Evolutionary conservation across 257 asterid species (phyloP).

Genomic region (Voacanga thouarsii): DNA sequence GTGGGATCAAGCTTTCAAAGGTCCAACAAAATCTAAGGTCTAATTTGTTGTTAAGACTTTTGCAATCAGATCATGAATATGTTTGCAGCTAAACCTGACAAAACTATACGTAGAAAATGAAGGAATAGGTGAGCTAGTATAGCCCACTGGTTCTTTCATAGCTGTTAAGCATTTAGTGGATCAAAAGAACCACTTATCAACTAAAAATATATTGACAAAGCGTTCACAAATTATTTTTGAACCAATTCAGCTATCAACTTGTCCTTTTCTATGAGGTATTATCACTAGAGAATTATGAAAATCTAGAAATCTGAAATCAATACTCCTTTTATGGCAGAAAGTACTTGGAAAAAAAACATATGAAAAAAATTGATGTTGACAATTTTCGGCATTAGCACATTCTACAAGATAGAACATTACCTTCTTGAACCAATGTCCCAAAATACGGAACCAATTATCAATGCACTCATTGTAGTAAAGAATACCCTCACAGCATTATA

Average conservation of each 20-base stretch:
- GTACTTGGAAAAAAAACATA: not conserved
- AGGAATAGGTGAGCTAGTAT: not conserved
- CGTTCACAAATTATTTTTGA: not conserved
- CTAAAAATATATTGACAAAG: not conserved
- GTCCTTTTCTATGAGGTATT: too few relatives aligned
- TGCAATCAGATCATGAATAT: not conserved
- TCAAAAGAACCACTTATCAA: not conserved
- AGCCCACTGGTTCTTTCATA: not conserved
- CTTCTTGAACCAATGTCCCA: slow-evolving; percentile 84
- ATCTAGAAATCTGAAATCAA: not conserved
- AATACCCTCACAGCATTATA: slow-evolving; percentile 74
- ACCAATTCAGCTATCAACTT: not conserved
- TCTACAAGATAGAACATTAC: slow-evolving; percentile 23
- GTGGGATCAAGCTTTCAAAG: not conserved
- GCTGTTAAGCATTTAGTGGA: not conserved
- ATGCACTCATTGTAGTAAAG: slow-evolving; percentile 68
- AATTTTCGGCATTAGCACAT: not conserved
- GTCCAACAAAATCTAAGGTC: not conserved
- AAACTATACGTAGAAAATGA: not conserved
- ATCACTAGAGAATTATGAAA: too few relatives aligned
- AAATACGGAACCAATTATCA: slow-evolving; percentile 69
- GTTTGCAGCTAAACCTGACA: not conserved
- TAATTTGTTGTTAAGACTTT: not conserved
- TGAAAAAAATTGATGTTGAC: not conserved
- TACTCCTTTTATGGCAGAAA: not conserved